phyloP scores from a whole-genome alignment of 768 basidiomycete genomes.

The Scleroderma bovista region DNA sequence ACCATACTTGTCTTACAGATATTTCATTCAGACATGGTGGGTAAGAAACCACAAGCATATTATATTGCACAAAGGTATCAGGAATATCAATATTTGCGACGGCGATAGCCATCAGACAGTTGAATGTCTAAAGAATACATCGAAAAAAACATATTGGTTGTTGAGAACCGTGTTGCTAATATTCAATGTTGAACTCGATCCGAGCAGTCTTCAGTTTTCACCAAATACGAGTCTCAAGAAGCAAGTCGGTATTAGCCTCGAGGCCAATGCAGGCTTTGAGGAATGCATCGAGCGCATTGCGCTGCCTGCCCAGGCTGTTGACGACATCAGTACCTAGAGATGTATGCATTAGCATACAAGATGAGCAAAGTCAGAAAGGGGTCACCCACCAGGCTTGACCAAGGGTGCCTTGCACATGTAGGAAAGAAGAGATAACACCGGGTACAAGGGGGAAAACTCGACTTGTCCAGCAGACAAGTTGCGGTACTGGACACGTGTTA shows the following conservation, averaged over 20 bases:
- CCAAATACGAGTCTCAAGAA: slow-evolving; percentile 88
- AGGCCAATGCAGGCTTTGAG: slow-evolving; percentile 91
- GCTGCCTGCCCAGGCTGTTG: slow-evolving; percentile 92
- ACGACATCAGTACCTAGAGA: slow-evolving; percentile 75
- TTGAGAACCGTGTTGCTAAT: not conserved
- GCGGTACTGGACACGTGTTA: slow-evolving; percentile 91
- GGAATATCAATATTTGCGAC: too few species aligned
- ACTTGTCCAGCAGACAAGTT: slow-evolving; percentile 36
- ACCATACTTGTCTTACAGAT: too few species aligned
- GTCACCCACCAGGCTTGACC: slow-evolving; percentile 67
- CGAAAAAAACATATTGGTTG: not conserved
- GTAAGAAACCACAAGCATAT: not conserved
- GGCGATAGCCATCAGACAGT: not conserved
- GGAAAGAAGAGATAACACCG: slow-evolving; percentile 85
- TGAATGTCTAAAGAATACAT: not conserved
- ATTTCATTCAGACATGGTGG: too few species aligned
- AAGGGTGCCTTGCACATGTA: slow-evolving; percentile 99
- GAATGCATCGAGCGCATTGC: slow-evolving; percentile 90
- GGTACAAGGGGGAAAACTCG: slow-evolving; percentile 82
- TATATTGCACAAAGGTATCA: too few species aligned
- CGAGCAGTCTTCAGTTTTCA: slow-evolving; percentile 26
- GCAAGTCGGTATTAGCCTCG: slow-evolving; percentile 75
- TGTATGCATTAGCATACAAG: not conserved
- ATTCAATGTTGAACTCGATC: not conserved
- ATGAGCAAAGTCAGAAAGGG: not conserved